Evolutionary conservation across 768 basidiomycete genomes (phyloP).

Genomic region (Pisolithus orientalis): DNA sequence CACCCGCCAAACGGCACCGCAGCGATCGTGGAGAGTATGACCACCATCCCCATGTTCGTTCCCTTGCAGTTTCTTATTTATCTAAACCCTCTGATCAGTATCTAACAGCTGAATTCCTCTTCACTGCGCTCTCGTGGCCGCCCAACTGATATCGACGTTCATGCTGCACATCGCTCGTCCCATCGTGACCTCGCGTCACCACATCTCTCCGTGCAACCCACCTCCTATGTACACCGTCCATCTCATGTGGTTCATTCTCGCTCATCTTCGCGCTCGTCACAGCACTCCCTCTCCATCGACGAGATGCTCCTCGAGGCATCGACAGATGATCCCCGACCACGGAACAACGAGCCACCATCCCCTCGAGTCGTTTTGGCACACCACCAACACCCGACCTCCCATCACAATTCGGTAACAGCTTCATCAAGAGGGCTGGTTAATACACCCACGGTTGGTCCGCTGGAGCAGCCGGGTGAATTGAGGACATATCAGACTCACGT

Average conservation of each 20-base stretch:
- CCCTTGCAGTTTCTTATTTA: slow-evolving; percentile 7
- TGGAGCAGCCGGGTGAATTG: slow-evolving; percentile 31
- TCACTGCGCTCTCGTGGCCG: slow-evolving; percentile 20
- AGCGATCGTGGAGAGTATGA: slow-evolving; percentile 32
- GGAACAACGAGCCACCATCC: slow-evolving; percentile 25
- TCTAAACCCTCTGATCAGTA: slow-evolving; percentile 11
- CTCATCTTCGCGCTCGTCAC: slow-evolving; percentile 32
- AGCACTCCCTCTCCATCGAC: slow-evolving; percentile 34
- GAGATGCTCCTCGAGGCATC: slow-evolving; percentile 44
- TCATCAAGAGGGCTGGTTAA: slow-evolving; percentile 16
- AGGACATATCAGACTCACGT: slow-evolving; percentile 58
- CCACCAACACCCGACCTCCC: slow-evolving; percentile 22
- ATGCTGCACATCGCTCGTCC: no score
- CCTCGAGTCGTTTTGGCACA: slow-evolving; percentile 23
- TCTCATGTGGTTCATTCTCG: slow-evolving; percentile 13
- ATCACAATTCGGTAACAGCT: slow-evolving; percentile 12
- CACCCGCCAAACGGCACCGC: slow-evolving; percentile 45
- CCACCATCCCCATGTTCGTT: slow-evolving; percentile 2
- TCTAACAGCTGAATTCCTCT: slow-evolving; percentile 10
- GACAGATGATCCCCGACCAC: slow-evolving; percentile 31
- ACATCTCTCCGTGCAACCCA: slow-evolving; percentile 3
- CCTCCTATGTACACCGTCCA: slow-evolving; percentile 7
- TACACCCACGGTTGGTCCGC: slow-evolving; percentile 18
- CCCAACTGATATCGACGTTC: slow-evolving; percentile 5
- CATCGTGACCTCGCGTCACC: no score